These are phyloP conservation scores for Ogataea methylovora DNA, from an alignment of 805 yeast genomes.

Conservation along the genomic window DNA sequence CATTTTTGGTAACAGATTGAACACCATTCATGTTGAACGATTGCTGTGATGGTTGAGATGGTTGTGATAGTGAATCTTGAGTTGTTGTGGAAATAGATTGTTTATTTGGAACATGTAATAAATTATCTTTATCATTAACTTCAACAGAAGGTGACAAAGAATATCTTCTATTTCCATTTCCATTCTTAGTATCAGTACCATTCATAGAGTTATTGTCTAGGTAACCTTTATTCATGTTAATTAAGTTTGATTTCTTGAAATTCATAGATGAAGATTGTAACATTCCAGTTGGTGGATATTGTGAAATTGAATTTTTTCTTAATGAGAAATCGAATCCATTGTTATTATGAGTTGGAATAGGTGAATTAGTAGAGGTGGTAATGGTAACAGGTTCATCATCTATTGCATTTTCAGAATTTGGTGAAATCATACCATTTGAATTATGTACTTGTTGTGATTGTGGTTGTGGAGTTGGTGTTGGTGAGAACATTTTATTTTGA, in stretches of 20 bases:
- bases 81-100: not conserved
- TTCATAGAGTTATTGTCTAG: slow-evolving; percentile 1
- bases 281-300: slow-evolving; percentile 34
- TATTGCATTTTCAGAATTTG: slow-evolving; percentile 5
- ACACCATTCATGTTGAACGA: too few relatives aligned
- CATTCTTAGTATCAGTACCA: too few relatives aligned
- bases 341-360: not conserved
- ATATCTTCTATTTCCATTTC: not conserved
- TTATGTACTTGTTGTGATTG: slow-evolving; percentile 7
- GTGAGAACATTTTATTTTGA: slow-evolving; percentile 1
- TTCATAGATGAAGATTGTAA: slow-evolving; percentile 7
- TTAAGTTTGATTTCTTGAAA: slow-evolving; percentile 7
- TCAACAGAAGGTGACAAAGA: not conserved
- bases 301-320: slow-evolving; percentile 36
- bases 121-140: not conserved
- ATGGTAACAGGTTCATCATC: too few relatives aligned
- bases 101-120: too few relatives aligned
- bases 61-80: not conserved
- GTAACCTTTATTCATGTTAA: not conserved
- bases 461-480: slow-evolving; percentile 5
- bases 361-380: too few relatives aligned
- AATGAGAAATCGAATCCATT: slow-evolving; percentile 8
- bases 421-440: slow-evolving; percentile 1
- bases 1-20: too few relatives aligned
- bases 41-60: not conserved